Evolutionary conservation across 2,329 filamentous ascomycete species (phyloP).

Genomic region (Trichoderma sp.): DNA sequence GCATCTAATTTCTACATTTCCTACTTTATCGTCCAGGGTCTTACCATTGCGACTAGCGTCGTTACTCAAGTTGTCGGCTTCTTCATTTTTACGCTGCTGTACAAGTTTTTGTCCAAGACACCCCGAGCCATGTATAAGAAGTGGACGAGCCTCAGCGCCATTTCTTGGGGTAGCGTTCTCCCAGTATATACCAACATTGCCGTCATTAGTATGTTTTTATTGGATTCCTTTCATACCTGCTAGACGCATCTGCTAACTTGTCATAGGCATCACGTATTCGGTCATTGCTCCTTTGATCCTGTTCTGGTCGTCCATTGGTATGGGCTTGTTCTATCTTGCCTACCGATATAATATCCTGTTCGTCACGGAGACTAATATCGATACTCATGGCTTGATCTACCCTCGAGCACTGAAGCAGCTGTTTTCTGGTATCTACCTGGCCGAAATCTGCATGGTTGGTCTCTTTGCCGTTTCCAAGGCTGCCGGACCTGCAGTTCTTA

Average conservation of each 20-base stretch:
- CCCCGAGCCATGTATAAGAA: conserved; percentile 75
- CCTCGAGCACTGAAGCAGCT: conserved; percentile 85
- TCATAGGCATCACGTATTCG: conserved; percentile 67
- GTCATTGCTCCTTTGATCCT: conserved; percentile 81
- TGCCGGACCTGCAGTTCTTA: conserved; percentile 69
- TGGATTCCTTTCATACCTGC: not conserved
- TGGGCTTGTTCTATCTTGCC: conserved; percentile 76
- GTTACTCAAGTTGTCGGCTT: conserved; percentile 67
- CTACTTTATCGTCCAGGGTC: conserved; percentile 83
- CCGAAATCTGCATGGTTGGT: conserved; percentile 75
- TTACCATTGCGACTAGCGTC: conserved; percentile 70
- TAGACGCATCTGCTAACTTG: conserved; percentile 22
- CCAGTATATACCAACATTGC: conserved; percentile 73
- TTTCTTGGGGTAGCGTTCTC: conserved; percentile 75
- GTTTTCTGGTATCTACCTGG: conserved; percentile 75
- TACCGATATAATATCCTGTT: conserved; percentile 87
- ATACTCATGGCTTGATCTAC: conserved; percentile 87
- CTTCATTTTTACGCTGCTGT: conserved; percentile 64
- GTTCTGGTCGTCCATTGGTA: conserved; percentile 73
- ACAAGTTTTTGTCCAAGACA: conserved; percentile 69
- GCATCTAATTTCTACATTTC: conserved; percentile 92
- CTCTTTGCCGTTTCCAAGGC: conserved; percentile 70
- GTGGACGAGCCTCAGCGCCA: conserved; percentile 64
- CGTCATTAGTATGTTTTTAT: conserved; percentile 54
- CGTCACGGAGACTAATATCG: conserved; percentile 72